Conservation (phyloP, 495 filamentous ascomycete genomes). For the Recurvomyces mirabilis region DNA sequence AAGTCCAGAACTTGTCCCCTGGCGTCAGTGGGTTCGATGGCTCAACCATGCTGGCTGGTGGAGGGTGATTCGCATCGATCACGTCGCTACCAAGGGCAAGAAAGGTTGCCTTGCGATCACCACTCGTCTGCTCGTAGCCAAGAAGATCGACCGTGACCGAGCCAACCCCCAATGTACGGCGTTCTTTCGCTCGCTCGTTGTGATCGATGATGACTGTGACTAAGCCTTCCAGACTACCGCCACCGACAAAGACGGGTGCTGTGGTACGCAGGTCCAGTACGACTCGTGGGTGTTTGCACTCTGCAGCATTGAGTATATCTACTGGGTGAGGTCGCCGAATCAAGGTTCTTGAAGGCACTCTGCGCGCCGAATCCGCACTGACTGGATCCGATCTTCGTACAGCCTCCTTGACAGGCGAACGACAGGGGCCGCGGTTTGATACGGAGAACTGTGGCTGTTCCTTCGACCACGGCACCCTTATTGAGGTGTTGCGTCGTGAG, state of each 20-base stretch:
- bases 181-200: constrained; percentile 25
- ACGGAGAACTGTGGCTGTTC: constrained; percentile 21
- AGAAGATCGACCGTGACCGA: constrained; percentile 40
- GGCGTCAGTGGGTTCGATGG: constrained; percentile 25
- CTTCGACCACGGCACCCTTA: constrained; percentile 8
- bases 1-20: constrained; percentile 35
- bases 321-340: constrained; percentile 20
- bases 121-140: constrained; percentile 40
- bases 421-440: constrained; percentile 22
- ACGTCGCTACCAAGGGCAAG: constrained; percentile 40
- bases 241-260: constrained; percentile 33
- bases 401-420: constrained; percentile 28
- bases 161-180: constrained; percentile 28
- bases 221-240: constrained; percentile 31
- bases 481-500: constrained; percentile 5
- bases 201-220: constrained; percentile 31
- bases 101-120: constrained; percentile 35
- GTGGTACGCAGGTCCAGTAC: constrained; percentile 28
- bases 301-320: constrained; percentile 30
- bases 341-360: constrained; percentile 28
- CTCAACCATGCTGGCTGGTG: constrained; percentile 39
- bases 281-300: constrained; percentile 29
- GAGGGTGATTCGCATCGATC: constrained; percentile 39
- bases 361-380: constrained; percentile 21
- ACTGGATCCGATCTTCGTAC: constrained; percentile 23